A percentile compares a stretch with the other conserved stretches of the same genome.
phyloP scores from a whole-genome alignment of 805 yeast species.

The Tetrapisispora taiwanensis region DNA sequence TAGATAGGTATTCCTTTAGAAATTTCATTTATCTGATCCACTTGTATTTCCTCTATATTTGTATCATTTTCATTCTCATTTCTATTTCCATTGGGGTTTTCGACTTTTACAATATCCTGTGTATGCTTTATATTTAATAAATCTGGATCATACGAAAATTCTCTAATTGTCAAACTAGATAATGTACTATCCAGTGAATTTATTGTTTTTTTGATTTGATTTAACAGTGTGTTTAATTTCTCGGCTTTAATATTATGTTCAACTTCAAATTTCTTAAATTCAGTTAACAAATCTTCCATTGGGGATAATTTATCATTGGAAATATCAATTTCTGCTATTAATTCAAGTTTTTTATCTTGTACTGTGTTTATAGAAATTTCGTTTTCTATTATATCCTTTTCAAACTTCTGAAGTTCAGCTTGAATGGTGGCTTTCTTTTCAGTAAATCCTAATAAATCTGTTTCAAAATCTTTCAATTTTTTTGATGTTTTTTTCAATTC shows the following conservation, averaged over 20 bases:
- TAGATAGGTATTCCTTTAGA: conserved; percentile 32
- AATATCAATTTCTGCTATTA: conserved; percentile 32
- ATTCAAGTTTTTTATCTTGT: conserved; percentile 34
- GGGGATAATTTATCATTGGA: conserved; percentile 33
- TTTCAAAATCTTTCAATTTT: conserved; percentile 35
- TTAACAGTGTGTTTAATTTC: conserved; percentile 36
- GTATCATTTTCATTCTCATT: background rate
- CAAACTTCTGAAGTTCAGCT: conserved; percentile 27
- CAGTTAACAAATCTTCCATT: conserved; percentile 39
- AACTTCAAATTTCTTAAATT: conserved; percentile 52
- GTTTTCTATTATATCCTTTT: conserved; percentile 26
- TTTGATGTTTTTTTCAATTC: conserved; percentile 49
- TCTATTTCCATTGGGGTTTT: background rate
- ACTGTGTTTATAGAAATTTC: conserved; percentile 28
- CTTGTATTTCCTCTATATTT: conserved; percentile 12
- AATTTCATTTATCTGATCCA: conserved; percentile 21
- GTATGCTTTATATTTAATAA: conserved; percentile 1
- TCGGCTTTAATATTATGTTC: conserved; percentile 58
- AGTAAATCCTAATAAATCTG: conserved; percentile 38
- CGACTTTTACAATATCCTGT: no score
- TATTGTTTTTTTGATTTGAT: conserved; percentile 33
- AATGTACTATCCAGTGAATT: conserved; percentile 34
- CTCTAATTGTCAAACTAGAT: conserved; percentile 39
- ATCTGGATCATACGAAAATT: conserved; percentile 32
- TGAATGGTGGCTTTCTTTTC: conserved; percentile 25